Conservation (phyloP, 352 stramenopile genomes). For the Phytophthora capsici region DNA sequence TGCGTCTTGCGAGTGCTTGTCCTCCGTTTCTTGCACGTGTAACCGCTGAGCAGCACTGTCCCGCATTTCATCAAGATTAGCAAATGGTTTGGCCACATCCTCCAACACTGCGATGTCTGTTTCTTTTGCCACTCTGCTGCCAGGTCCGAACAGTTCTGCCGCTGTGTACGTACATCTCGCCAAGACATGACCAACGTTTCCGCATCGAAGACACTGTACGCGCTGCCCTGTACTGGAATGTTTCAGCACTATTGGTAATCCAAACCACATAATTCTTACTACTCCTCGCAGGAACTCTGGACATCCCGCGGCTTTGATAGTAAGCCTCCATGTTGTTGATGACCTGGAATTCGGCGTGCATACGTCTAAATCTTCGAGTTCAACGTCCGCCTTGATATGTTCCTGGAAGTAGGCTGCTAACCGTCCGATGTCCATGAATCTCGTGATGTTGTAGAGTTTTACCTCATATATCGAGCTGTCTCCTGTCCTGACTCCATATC, state of each 20-base stretch:
- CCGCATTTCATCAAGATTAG: not conserved
- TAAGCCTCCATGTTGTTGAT: slow-evolving; percentile 1
- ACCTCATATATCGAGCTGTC: no score
- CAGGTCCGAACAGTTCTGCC: not conserved
- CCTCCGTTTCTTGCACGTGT: not conserved
- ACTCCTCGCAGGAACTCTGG: not conserved
- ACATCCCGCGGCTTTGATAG: not conserved
- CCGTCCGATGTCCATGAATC: not conserved
- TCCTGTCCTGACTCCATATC: not conserved
- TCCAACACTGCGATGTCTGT: not conserved
- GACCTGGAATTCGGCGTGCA: not conserved
- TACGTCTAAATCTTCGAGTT: not conserved
- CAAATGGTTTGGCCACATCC: slow-evolving; percentile 1
- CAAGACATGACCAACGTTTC: not conserved
- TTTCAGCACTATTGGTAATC: not conserved
- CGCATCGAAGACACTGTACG: not conserved
- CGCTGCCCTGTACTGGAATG: not conserved
- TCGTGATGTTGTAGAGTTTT: not conserved
- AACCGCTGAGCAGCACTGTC: not conserved
- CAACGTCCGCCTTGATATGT: not conserved
- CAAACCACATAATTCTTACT: not conserved
- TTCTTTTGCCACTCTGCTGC: not conserved
- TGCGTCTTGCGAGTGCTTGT: not conserved
- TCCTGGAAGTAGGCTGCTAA: not conserved
- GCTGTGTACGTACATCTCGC: not conserved